phyloP scores from a whole-genome alignment of 768 basidiomycete genomes.

The Macrocybe gigantea region DNA sequence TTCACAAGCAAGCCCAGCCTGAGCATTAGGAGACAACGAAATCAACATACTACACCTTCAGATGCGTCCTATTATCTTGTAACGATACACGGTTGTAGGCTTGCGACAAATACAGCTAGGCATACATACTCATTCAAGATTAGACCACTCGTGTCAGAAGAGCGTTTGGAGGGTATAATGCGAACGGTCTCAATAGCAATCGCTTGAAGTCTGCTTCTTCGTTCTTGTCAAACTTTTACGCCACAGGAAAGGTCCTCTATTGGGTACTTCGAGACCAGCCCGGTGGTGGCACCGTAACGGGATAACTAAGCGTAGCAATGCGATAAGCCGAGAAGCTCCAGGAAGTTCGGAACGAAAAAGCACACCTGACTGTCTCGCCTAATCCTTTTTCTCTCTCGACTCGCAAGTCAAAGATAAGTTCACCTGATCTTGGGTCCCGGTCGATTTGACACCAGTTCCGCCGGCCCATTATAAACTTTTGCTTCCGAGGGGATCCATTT shows the following conservation, averaged over 20 bases:
- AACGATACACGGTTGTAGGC: too few species aligned
- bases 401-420: constrained; percentile 76
- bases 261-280: constrained; percentile 11
- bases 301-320: constrained; percentile 12
- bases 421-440: constrained; percentile 51
- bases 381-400: constrained; percentile 81
- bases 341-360: constrained; percentile 1
- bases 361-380: constrained; percentile 79
- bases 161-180: too few species aligned
- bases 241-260: too few species aligned
- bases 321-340: neutral
- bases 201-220: too few species aligned
- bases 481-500: constrained; percentile 68
- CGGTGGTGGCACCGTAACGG: constrained; percentile 16
- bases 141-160: too few species aligned
- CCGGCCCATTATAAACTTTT: constrained; percentile 79
- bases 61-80: too few species aligned
- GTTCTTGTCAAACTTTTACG: too few species aligned
- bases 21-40: too few species aligned
- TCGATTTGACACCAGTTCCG: constrained; percentile 82
- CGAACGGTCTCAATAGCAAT: too few species aligned
- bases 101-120: too few species aligned
- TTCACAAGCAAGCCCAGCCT: neutral
- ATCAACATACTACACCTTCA: too few species aligned
- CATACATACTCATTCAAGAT: too few species aligned